Evolutionary conservation across 768 basidiomycete genomes (phyloP), one percentile per base, ranked within the genome.

Genomic region (Leccinum ochraceum): DNA sequence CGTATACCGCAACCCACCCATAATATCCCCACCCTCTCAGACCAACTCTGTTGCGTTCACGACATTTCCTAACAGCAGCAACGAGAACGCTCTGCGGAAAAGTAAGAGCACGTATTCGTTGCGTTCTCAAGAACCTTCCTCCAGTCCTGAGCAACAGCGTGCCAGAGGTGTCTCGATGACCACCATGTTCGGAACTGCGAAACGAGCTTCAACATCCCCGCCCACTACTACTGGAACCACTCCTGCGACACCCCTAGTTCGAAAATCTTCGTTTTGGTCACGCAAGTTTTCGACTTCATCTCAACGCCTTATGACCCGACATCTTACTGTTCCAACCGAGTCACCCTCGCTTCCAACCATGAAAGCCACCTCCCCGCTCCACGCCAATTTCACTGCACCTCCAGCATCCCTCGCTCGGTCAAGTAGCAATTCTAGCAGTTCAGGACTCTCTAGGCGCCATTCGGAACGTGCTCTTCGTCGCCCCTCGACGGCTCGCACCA

Each of bases 191-290:
- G 67, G 75, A 7, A 76, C 81, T 26, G 57, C 69, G 11, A 85
- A 85, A 65, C 79, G 76, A 26, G 77, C 74, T n/a, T 78, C 79
- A 55, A 78, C 79, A 50, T 71, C 55, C 11, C 55, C 61, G 39
- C 37, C 75, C 73, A 44, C 65, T 61, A 61, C 71, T 63, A 44
- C 65, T 30, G 62, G 55, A 28, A 37, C 61, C 24, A 37, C 69
- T 42, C 59, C 74, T 20, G 71, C 79, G 7, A 82, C 79, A 44
- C 66, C 78, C 4, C 63, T 87, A 34, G 73, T 80, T 11, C 83
- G 87, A 54, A 85, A 84, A 69, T 67, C 84, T 10, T 90, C 89
- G 6, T 89, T 90, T 66, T 90, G 88, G 88, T 77, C 75, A 51
- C 81, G 83, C 60, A 86, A 79, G 73, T 79, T 70, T 17, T 63